Base-by-base conservation (phyloP, 2,329 filamentous ascomycete species). In the Cadophora sp. region DNA sequence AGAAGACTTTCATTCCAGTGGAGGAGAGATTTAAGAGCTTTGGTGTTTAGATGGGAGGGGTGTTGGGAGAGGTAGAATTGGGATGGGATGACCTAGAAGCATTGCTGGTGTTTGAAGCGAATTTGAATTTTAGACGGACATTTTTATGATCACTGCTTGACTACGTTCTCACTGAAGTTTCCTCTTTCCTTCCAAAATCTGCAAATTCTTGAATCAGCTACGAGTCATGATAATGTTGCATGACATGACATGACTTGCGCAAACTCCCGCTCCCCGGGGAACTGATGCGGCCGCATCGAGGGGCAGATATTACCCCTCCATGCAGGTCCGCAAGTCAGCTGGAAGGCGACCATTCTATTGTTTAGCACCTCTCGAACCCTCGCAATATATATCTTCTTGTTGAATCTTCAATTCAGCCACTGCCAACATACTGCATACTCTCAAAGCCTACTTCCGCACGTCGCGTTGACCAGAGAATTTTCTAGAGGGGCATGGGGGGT, bases 1-100 rank as follows among this genome's bases (percentile, higher is more conserved):
- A 88, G 79, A 94, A 94, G 87, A 78, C 81, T 19, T 89, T 89
- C 79, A 80, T 84, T 77, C 86, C 89, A 29, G 73, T 92, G 34
- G 62, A 64, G 62, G 87, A 91, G 78, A 85, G 88, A 75, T 83
- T 92, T 77, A 91, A 89, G 87, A 81, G 87, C 74, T 89, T 83
- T 75, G 89, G 81, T 65, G 87, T 69, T 55, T 76, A 74, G 63
- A 34, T 34, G 19, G 2, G 37, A 16, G 12, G 37, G 14, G 31
- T 37, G 16, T 4, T 19, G 9, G 24, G 22, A 16, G 22, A 6
- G n/a, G 22, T 24, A 7, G n/a, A 19, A 8, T 12, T 8, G 29
- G 12, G 27, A 24, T 24, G 37, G 14, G 37, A n/a, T 46, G 19
- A 34, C 5, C 4, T 11, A 27, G 8, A 22, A 34, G 31, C 55